Base-by-base conservation (phyloP, 2,329 filamentous ascomycete genomes). In the Annulohypoxylon truncatum region DNA sequence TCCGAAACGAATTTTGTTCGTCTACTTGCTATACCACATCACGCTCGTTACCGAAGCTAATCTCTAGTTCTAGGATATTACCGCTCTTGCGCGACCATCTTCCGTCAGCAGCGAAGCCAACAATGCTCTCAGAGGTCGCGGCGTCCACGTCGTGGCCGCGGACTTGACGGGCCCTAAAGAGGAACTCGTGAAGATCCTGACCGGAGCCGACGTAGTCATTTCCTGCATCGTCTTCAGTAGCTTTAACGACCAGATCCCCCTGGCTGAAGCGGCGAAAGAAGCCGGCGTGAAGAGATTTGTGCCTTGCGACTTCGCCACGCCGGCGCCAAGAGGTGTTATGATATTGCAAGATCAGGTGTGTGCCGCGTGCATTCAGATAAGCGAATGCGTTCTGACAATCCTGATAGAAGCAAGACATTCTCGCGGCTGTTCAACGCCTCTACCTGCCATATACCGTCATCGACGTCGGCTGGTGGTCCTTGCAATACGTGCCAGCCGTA, bases 281-380 rank as follows among this genome's bases (percentile, higher is more conserved):
- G 82, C 81, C 2, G 83, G 84, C 0, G 81, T 87, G 8, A 78
- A 81, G 65, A 81, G 85, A 44, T 87, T 85, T 67, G 79, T 87
- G 28, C 84, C 84, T 1, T 83, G 82, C 69, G 80, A 79, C 58
- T 87, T 83, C 58, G 80, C 79, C n/a, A 81, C 83, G 0, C 75
- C 83, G 13, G 75, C 79, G 1, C 80, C 83, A 1, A 78, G 81
- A 0, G 81, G 81, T 5, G 67, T 76, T 4, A 69, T 77, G 64
- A 13, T 10, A 12, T 18, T 74, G 13, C 54, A 57, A 20, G 75
- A 77, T 22, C 9, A 62, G 52, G 73, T 75, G 63, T 10, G 64
- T 15, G 20, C 4, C n/a, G n/a, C n/a, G n/a, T 12, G 26, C 12
- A n/a, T 15, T 3, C 9, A 6, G 18, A 4, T 33, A 33, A 10